Percentiles rank a stretch among this genome's conserved stretches.
Conservation (phyloP, 1,139 yeast genomes). For the Candida neerlandica region DNA sequence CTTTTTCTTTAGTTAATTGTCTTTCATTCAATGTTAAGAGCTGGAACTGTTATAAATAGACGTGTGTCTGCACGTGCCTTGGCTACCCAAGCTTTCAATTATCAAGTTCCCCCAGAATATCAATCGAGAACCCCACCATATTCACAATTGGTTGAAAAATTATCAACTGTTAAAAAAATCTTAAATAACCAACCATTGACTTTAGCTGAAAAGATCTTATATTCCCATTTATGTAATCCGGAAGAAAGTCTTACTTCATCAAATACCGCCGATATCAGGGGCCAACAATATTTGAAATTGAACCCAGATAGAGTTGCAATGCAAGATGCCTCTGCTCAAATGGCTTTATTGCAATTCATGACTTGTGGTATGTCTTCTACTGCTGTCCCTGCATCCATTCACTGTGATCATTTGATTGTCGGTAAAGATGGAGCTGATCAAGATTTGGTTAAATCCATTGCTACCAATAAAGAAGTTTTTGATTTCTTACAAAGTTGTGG, state of each 20-base stretch:
- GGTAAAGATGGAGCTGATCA: slow-evolving; percentile 88
- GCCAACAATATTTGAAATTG: slow-evolving; percentile 81
- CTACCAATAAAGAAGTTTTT: slow-evolving; percentile 89
- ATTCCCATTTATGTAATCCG: slow-evolving; percentile 86
- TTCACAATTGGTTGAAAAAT: slow-evolving; percentile 65
- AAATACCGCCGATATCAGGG: slow-evolving; percentile 65
- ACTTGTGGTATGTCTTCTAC: slow-evolving; percentile 88
- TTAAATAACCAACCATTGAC: slow-evolving; percentile 78
- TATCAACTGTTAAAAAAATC: slow-evolving; percentile 62
- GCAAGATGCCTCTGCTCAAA: slow-evolving; percentile 99
- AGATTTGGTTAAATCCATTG: slow-evolving; percentile 75
- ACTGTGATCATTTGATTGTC: slow-evolving; percentile 95
- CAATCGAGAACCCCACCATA: slow-evolving; percentile 85
- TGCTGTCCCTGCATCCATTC: slow-evolving; percentile 92
- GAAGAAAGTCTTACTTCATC: slow-evolving; percentile 69
- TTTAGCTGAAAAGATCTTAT: slow-evolving; percentile 88
- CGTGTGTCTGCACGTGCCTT: slow-evolving; percentile 22
- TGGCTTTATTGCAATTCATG: slow-evolving; percentile 96
- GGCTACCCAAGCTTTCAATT: slow-evolving; percentile 36
- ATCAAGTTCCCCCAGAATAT: slow-evolving; percentile 58
- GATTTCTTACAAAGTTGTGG: slow-evolving; percentile 91
- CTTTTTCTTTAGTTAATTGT: neutral
- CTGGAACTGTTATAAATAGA: slow-evolving; percentile 11
- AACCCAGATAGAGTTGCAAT: slow-evolving; percentile 98
- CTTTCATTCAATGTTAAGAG: slow-evolving; percentile 14